These are phyloP conservation scores for Gracilaria caudata DNA, from an alignment of 23 red algal species.

Conservation along the genomic window DNA sequence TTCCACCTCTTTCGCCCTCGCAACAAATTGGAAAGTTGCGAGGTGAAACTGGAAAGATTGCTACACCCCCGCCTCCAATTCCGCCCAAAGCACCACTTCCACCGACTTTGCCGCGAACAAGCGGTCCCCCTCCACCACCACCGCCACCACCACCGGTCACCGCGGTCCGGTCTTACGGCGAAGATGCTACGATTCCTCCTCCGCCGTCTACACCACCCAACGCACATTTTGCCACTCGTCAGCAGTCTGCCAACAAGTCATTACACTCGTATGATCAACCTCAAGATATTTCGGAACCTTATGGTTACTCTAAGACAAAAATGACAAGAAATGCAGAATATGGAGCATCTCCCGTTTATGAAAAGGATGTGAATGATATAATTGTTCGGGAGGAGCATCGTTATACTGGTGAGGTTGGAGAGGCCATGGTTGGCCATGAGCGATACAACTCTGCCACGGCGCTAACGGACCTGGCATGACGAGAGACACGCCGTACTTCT, in stretches of 20 bases:
- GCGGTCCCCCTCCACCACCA: background rate
- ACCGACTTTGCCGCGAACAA: background rate
- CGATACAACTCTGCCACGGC: background rate
- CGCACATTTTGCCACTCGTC: background rate
- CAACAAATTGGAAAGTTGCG: slow-evolving; percentile 5
- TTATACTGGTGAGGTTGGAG: background rate
- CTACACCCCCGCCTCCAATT: background rate
- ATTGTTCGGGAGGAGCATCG: background rate
- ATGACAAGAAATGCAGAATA: background rate
- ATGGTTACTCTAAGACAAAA: background rate
- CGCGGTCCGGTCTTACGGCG: background rate
- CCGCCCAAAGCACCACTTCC: background rate
- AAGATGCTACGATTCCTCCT: background rate
- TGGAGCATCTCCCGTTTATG: background rate
- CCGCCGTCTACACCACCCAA: background rate
- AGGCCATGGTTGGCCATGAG: background rate
- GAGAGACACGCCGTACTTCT: no score
- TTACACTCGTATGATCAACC: background rate
- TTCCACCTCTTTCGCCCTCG: background rate
- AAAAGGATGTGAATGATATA: background rate
- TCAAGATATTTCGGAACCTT: no score
- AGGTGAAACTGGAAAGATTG: slow-evolving; percentile 22
- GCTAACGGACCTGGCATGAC: background rate
- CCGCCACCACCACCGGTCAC: background rate
- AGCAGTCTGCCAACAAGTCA: background rate